Evolutionary conservation across 805 yeast genomes (phyloP), one percentile per base, ranked within the genome.

Genomic region (Starmera quercuum): DNA sequence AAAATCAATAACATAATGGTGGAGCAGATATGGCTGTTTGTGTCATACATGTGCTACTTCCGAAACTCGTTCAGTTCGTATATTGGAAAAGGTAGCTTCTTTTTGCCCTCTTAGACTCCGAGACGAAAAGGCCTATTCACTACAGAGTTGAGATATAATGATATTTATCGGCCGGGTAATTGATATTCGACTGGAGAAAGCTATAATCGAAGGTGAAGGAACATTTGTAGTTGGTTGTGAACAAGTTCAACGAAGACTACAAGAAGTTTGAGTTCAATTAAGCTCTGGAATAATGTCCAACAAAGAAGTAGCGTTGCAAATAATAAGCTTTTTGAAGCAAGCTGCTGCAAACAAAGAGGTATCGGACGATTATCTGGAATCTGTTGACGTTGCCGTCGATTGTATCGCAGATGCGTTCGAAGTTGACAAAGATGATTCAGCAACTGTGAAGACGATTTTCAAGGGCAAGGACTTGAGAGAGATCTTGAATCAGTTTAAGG

Each of bases 341-440:
- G 61, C 83, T 9, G 72, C 82, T 14, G 53, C 68, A 30, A 68
- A 71, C 41, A 83, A 83, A 28, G 71, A 72, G 28, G 73, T 88
- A 30, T 61, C 80, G 24, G 83, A 78, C 41, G 97, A 90, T 43
- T 84, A 78, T 53, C 69, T 71, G 36, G 97, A 92, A 47, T 85
- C 96, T 8, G 68, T 90, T 46, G 96, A 87, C 45, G 95, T 90
- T 33, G 97, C 97, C 40, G 72, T 87, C 45, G 95, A 86, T 53
- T 86, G 97, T 64, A 75, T 92, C 37, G 75, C 83, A 17, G 97
- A 88, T 49, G 86, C 95, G 9, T 90, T 81, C 55, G 78, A 68
- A 32, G 77, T 88, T 18, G 66, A 71, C 43, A 68, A 70, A 45
- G 78, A 71, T 18, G 64, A 62, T 16, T 68, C 68, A 23, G 30